Evolutionary conservation across 2,329 filamentous ascomycete genomes (phyloP).

Genomic region (Fusarium sp.): DNA sequence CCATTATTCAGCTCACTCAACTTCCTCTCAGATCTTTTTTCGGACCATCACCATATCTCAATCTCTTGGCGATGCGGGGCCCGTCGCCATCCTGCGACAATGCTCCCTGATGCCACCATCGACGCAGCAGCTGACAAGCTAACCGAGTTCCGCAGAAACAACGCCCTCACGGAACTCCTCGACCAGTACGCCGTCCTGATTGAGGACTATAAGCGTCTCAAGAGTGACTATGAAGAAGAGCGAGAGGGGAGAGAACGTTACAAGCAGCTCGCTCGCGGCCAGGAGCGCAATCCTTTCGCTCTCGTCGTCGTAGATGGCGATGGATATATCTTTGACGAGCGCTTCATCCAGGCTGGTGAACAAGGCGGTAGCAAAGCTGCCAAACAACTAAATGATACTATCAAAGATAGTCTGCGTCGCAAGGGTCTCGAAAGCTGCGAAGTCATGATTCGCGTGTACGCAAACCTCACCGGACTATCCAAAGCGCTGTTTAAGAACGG

Average conservation of each 20-base stretch:
- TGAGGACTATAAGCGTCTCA: constrained; percentile 65
- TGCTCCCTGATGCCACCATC: constrained; percentile 38
- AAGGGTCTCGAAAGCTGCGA: constrained; percentile 62
- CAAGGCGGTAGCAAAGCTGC: constrained; percentile 68
- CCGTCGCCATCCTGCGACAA: constrained; percentile 22
- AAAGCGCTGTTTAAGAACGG: constrained; percentile 58
- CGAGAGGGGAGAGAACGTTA: constrained; percentile 64
- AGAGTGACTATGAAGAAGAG: constrained; percentile 68
- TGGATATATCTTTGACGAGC: constrained; percentile 64
- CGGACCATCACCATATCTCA: background rate
- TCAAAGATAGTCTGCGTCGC: constrained; percentile 61
- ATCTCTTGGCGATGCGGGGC: constrained; percentile 27
- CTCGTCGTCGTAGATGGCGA: constrained; percentile 72
- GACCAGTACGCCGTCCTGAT: constrained; percentile 55
- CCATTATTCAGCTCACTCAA: background rate
- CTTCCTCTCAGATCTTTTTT: background rate
- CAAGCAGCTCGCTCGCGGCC: constrained; percentile 61
- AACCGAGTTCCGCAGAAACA: constrained; percentile 46
- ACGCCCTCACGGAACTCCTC: constrained; percentile 46
- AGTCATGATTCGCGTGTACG: constrained; percentile 66
- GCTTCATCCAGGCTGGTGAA: constrained; percentile 58
- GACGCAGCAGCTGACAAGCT: constrained; percentile 44
- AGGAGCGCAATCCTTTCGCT: constrained; percentile 67
- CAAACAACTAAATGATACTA: constrained; percentile 61
- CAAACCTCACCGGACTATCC: constrained; percentile 65